Conservation (phyloP, 2,329 filamentous ascomycete genomes). For the Fusarium humuli region DNA sequence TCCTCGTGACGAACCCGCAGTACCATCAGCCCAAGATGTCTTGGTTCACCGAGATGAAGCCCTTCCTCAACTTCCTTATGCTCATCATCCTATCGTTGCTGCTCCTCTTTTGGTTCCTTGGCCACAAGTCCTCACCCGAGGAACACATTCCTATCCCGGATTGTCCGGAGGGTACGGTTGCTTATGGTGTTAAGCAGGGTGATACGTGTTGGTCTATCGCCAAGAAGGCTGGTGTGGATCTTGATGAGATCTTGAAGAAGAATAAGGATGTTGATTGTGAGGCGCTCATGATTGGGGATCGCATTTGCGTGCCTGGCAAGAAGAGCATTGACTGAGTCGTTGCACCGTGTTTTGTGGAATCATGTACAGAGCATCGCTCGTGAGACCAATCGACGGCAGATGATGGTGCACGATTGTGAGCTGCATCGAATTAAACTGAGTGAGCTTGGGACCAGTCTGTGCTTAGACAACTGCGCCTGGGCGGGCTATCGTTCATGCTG, state of each 20-base stretch:
- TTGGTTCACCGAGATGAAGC: constrained; percentile 64
- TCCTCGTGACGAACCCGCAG: constrained; percentile 43
- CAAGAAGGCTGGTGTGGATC: constrained; percentile 54
- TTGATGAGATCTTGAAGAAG: constrained; percentile 59
- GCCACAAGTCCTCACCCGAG: constrained; percentile 46
- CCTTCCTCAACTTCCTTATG: constrained; percentile 69
- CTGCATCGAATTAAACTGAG: background rate
- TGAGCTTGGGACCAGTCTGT: background rate
- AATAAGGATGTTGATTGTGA: constrained; percentile 63
- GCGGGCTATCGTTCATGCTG: background rate
- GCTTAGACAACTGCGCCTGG: background rate
- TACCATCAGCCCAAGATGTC: constrained; percentile 50
- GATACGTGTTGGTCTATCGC: constrained; percentile 68
- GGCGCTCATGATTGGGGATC: constrained; percentile 54
- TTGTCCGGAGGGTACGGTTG: constrained; percentile 49
- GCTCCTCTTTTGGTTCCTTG: constrained; percentile 62
- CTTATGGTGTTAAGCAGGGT: constrained; percentile 57
- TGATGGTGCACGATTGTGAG: constrained; percentile 1
- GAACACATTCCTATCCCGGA: constrained; percentile 23
- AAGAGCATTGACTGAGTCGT: constrained; percentile 5
- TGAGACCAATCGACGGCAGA: constrained; percentile 7
- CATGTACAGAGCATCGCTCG: background rate
- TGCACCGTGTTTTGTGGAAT: constrained; percentile 3
- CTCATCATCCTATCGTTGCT: constrained; percentile 64
- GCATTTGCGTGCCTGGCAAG: constrained; percentile 59